These are phyloP conservation scores for Fusarium hainanense DNA, from an alignment of 2,329 filamentous ascomycete genomes.

Conservation along the genomic window DNA sequence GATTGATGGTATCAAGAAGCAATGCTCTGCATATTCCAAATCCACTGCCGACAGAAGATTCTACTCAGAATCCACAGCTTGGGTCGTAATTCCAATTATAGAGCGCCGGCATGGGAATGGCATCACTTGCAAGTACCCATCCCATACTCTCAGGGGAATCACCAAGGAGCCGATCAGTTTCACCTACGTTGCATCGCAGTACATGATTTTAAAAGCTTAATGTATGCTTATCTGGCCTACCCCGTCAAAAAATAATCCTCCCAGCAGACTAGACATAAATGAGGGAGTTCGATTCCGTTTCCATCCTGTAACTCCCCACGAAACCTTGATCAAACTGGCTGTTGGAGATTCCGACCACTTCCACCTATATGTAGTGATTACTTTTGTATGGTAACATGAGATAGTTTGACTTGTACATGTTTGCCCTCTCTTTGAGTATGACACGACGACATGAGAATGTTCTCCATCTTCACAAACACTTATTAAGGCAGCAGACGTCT, in stretches of 20 bases:
- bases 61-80: not conserved
- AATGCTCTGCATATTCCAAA: not conserved
- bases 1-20: too few species aligned
- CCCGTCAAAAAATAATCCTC: not conserved
- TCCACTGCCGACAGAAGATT: not conserved
- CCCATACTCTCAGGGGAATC: not conserved
- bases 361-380: not conserved
- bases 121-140: not conserved
- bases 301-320: not conserved
- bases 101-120: not conserved
- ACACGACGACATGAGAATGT: not conserved
- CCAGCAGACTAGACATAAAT: not conserved
- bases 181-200: not conserved
- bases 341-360: not conserved
- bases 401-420: not conserved
- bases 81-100: not conserved
- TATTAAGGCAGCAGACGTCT: not conserved
- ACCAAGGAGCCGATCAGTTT: not conserved
- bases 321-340: slow-evolving; percentile 3
- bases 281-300: not conserved
- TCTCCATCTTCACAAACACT: not conserved
- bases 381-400: not conserved
- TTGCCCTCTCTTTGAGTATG: not conserved
- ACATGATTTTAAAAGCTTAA: not conserved
- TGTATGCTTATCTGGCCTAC: not conserved